Base-by-base conservation (phyloP, 768 basidiomycete species). In the Agaricus blazei region DNA sequence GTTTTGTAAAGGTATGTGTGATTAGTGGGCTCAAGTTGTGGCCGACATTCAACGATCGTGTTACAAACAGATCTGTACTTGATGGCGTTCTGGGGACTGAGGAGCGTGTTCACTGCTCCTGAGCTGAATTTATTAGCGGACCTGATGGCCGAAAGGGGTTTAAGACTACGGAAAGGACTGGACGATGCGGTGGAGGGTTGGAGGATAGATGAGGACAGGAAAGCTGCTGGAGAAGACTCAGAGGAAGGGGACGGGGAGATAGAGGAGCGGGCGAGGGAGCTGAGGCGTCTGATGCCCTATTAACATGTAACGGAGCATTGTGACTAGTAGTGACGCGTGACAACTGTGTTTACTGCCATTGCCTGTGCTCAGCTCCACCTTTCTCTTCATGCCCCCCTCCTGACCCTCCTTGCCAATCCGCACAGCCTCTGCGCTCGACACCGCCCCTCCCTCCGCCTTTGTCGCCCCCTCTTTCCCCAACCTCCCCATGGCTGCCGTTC, bases 81-180 rank as follows among this genome's bases (percentile, higher is more conserved):
- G 58, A 60, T 90, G 45, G 90, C 89, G 15, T 93, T 91, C 69
- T 82, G 84, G 51, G 78, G 82, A 3, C 72, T 93, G 53, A 80
- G 90, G 28, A 65, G 71, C 3, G 83, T 78, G 48, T 92, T 92
- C 67, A 76, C 70, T 47, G 60, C 68, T 15, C 68, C 70, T 14
- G 90, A 93, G 66, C 72, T 93, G 59, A 75, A 75, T 49, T 74
- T 64, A 23, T 76, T 87, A 51, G 84, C 75, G 47, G 88, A 90
- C 54, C 79, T 80, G 3, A 93, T 93, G 90, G 85, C 77, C 4
- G 90, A 92, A 65, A 71, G 87, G 38, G 85, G 84, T 3, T 62
- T 93, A 24, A 79, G 90, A 45, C 69, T 88, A 65, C 75, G 85
- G 43, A 66, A 69, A 48, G 84, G 79, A 0, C 57, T 91, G 61